Conservation (phyloP, 2,329 filamentous ascomycete genomes). For the Pezicula neosporulosa region DNA sequence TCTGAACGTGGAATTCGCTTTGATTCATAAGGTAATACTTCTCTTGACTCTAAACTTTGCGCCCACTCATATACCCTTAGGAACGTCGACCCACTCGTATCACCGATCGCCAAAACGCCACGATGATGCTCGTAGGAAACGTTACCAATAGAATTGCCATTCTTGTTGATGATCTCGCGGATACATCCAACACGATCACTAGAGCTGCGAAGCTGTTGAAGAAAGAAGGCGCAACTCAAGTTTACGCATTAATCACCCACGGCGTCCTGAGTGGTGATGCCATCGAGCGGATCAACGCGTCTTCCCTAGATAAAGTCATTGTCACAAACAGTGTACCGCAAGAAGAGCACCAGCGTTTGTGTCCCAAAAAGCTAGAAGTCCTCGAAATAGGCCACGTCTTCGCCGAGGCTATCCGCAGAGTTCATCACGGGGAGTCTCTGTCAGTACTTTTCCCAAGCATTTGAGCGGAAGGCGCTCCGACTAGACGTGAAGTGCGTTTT, state of each 20-base stretch:
- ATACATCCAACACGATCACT: slow-evolving; percentile 96
- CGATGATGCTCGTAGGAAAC: slow-evolving; percentile 93
- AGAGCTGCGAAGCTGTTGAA: slow-evolving; percentile 95
- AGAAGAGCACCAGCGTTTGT: slow-evolving; percentile 70
- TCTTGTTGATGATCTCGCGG: slow-evolving; percentile 88
- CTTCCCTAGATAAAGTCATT: slow-evolving; percentile 86
- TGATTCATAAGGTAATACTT: slow-evolving; percentile 86
- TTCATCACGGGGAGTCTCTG: slow-evolving; percentile 97
- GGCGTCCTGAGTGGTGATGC: slow-evolving; percentile 94
- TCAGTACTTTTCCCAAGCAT: slow-evolving; percentile 90
- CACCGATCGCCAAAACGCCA: slow-evolving; percentile 83
- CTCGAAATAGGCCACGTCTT: slow-evolving; percentile 90
- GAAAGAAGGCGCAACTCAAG: slow-evolving; percentile 86
- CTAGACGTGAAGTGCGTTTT: background rate
- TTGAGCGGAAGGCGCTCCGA: slow-evolving; percentile 31
- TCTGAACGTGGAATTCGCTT: slow-evolving; percentile 89
- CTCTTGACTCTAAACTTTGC: slow-evolving; percentile 24
- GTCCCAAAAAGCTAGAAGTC: slow-evolving; percentile 79
- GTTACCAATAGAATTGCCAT: slow-evolving; percentile 80
- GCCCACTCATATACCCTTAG: slow-evolving; percentile 42
- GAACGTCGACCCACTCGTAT: slow-evolving; percentile 88
- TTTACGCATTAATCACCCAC: slow-evolving; percentile 91
- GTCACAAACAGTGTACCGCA: slow-evolving; percentile 96
- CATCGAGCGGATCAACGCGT: slow-evolving; percentile 90
- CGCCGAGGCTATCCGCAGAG: slow-evolving; percentile 90